Percentiles rank a stretch among this genome's conserved stretches.
Conservation (phyloP, 2,329 filamentous ascomycete genomes). For the Xylariaceae sp. region DNA sequence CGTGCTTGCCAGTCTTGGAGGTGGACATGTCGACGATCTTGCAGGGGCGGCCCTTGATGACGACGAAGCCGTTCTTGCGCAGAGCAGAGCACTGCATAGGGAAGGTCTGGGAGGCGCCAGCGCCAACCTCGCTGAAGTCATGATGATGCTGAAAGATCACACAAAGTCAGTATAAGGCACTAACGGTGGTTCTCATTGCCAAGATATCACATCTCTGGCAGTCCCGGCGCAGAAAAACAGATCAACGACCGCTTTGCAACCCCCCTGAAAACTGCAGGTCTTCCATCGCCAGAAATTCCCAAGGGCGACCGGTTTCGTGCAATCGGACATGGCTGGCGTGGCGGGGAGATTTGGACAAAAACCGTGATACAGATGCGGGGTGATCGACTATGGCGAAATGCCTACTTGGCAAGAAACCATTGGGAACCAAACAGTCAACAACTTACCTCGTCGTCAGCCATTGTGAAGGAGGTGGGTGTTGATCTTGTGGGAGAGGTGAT, state of each 20-base stretch:
- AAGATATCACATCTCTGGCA: too few species aligned
- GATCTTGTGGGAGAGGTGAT: conserved; percentile 11
- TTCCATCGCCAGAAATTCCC: not conserved
- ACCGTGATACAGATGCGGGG: conserved; percentile 20
- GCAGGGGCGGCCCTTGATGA: conserved; percentile 98
- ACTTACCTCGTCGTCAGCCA: conserved; percentile 54
- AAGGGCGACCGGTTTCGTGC: not conserved
- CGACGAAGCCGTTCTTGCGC: conserved; percentile 98
- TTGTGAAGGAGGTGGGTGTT: conserved; percentile 43
- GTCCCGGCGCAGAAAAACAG: not conserved
- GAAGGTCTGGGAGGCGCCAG: conserved; percentile 89
- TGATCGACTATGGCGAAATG: conserved; percentile 9
- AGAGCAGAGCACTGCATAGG: conserved; percentile 99
- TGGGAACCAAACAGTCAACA: not conserved
- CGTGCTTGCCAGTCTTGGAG: conserved; percentile 99
- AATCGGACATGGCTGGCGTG: conserved; percentile 1
- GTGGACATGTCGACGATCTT: conserved; percentile 99
- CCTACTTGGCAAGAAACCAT: conserved; percentile 1
- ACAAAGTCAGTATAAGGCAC: conserved; percentile 21
- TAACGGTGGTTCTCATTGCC: too few species aligned
- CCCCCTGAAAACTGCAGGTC: not conserved
- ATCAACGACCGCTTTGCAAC: not conserved
- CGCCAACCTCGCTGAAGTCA: conserved; percentile 87
- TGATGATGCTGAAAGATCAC: conserved; percentile 52
- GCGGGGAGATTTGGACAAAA: conserved; percentile 14